Evolutionary conservation across 306 rosid genomes (phyloP), one percentile per base, ranked within the genome.

Genomic region (Crataegus laevigata): DNA sequence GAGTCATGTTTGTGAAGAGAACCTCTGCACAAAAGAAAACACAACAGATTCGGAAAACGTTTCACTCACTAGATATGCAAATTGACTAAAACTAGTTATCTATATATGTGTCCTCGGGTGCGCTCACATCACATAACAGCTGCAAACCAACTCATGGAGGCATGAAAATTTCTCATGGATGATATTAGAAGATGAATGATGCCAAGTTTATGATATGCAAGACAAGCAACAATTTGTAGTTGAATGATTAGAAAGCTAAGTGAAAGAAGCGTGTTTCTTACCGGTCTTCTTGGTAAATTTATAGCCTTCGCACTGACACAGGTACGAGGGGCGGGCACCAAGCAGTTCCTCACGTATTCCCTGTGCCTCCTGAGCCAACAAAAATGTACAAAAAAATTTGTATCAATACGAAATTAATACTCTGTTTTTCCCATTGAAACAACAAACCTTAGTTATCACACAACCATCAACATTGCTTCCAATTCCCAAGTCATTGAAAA

Each of bases 401-500:
- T 30, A 75, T 26, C 66, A 62, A 42, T 47, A 78, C 22, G 67
- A 38, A 19, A 60, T 8, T 65, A 34, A 40, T 42, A 84, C 55
- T 47, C 47, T 14, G 0, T 42, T 45, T 45, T 32, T 45, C 52
- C 19, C 8, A 9, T 38, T 68, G n/a, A 58, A 80, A 65, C 72
- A 14, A 80, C 89, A 68, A 58, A 94, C 97, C 97, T 90, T 94
- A 76, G 99, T 94, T 77, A 94, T 92, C 34, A 94, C 96, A 79
- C 97, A 94, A 72, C 90, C 84, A 73, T 94, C 99, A 29, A 91
- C 97, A 62, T 94, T 91, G 81, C 96, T 92, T 81, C 97, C 99
- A 84, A 96, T 94, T 64, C 99, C 99, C 89, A 94, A 80, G 82
- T 94, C 99, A 79, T 92, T 94, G 68, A 92, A 94, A 61, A 92